Base-by-base conservation (phyloP, 495 filamentous ascomycete genomes). In the Polyplosphaeria fusca region DNA sequence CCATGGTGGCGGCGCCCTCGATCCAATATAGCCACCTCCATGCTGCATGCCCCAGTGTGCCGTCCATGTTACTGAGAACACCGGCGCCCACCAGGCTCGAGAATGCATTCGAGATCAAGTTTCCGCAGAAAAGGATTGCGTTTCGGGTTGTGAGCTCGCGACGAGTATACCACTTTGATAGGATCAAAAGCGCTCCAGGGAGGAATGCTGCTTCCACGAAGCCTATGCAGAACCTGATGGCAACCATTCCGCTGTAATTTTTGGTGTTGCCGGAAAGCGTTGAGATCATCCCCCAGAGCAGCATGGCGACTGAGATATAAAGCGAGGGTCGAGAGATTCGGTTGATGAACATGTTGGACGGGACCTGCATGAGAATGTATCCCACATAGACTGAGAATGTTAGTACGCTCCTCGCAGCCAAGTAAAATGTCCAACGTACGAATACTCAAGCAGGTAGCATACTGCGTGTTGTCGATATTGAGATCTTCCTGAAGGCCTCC, bases 201-300 rank as follows among this genome's bases (percentile, higher is more conserved):
- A 60, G 41, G 25, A 60, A 60, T 1, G 47, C 56, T 18, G 56
- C 56, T 46, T 53, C 47, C 18, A 60, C 48, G 43, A 60, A 60
- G 19, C 48, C 47, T 18, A 60, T 52, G 42, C 41, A 60, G 48
- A 60, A 60, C 7, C 56, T 40, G 27, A 52, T 30, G 3, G 48
- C 56, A 9, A 52, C 48, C 48, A 60, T 52, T 25, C 56, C 56
- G 41, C 23, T 49, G 30, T 53, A 53, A 32, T 60, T 60, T 4
- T 37, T 26, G 14, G 35, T 28, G 19, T 20, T 35, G 28, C 56
- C 56, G n/a, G 48, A 47, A 1, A 60, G 39, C 2, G 56, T 60
- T 2, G 48, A 52, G n/a, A 60, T 52, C 42, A 47, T 52, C 20
- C 56, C 56, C 56, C 56, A 60, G 2, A 60, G 41, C 1, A 52